Percentiles rank a stretch among this genome's conserved stretches.
phyloP scores from a whole-genome alignment of 768 basidiomycete genomes.

The Phylloporus sp. region DNA sequence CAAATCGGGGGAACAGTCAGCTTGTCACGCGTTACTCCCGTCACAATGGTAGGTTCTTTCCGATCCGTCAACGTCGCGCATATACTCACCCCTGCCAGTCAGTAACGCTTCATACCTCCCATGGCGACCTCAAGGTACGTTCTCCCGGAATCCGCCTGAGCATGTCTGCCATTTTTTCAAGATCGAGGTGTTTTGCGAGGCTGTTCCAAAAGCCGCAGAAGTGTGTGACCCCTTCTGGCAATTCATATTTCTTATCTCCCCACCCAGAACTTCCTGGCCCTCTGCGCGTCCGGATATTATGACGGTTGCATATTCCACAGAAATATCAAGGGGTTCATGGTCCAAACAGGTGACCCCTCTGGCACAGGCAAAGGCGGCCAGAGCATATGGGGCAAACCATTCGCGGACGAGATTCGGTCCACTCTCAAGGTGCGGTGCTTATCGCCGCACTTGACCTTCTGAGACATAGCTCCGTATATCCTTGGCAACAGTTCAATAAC shows the following conservation, averaged over 20 bases:
- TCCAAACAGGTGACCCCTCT: conserved; percentile 86
- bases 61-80: conserved; percentile 23
- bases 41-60: conserved; percentile 30
- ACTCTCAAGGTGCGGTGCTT: conserved; percentile 74
- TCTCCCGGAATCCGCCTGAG: background rate
- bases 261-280: conserved; percentile 86
- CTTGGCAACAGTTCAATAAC: conserved; percentile 74
- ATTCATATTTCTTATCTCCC: background rate
- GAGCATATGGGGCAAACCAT: conserved; percentile 92
- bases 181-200: conserved; percentile 98
- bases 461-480: background rate
- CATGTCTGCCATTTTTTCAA: conserved; percentile 29
- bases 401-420: conserved; percentile 87
- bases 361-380: conserved; percentile 96
- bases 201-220: conserved; percentile 93
- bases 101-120: conserved; percentile 91
- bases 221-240: conserved; percentile 36
- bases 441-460: background rate
- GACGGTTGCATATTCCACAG: conserved; percentile 85
- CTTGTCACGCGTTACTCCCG: conserved; percentile 24
- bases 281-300: conserved; percentile 88
- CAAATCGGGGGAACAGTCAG: background rate
- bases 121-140: conserved; percentile 88
- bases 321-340: conserved; percentile 96
- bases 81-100: conserved; percentile 49